Evolutionary conservation across 1,284 basidiomycete species (phyloP).

Genomic region (Stygiomarasmius scandens): DNA sequence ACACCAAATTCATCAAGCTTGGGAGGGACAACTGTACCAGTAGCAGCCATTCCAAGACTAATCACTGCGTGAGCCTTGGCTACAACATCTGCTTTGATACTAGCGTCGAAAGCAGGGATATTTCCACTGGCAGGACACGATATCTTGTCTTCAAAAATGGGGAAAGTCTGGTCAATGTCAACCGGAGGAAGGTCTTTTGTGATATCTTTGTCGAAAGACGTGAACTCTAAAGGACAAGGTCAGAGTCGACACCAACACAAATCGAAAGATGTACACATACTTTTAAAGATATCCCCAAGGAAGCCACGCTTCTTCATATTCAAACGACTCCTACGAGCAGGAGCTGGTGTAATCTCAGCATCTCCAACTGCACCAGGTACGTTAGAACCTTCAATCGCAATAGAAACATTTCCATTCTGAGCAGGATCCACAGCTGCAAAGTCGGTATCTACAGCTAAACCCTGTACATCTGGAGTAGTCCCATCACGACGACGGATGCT

Average conservation of each 20-base stretch:
- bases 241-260: not conserved
- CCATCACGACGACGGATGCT: slow-evolving; percentile 16
- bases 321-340: slow-evolving; percentile 13
- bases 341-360: slow-evolving; percentile 18
- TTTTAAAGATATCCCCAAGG: not conserved
- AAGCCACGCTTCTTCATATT: slow-evolving; percentile 10
- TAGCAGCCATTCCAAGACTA: slow-evolving; percentile 14
- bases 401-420: slow-evolving; percentile 30
- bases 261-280: not conserved
- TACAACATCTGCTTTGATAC: slow-evolving; percentile 19
- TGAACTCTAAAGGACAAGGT: slow-evolving; percentile 6
- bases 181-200: slow-evolving; percentile 16
- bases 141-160: slow-evolving; percentile 21
- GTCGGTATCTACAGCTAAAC: slow-evolving; percentile 36
- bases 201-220: slow-evolving; percentile 11
- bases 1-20: slow-evolving; percentile 14
- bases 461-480: slow-evolving; percentile 30
- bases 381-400: slow-evolving; percentile 30
- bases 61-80: slow-evolving; percentile 12
- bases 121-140: slow-evolving; percentile 21
- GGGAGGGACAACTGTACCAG: slow-evolving; percentile 18
- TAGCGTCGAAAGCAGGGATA: slow-evolving; percentile 20
- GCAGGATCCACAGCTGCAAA: slow-evolving; percentile 30
- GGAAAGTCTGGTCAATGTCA: slow-evolving; percentile 22
- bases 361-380: slow-evolving; percentile 24